Conservation (phyloP, 129 eudicot genomes). For the Helianthus annuus region HanXRQr2.0-SUNRISE NC_035434.2:165012197-165012696, state of each 20-base stretch:
- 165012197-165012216: no score
- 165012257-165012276: conserved; percentile 1
- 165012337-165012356: conserved; percentile 96
- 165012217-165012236: no score
- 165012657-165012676: not conserved
- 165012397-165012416: conserved; percentile 97
- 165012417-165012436: conserved; percentile 97
- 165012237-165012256: no score
- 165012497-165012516: conserved; percentile 91
- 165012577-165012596: conserved; percentile 81
- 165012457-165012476: conserved; percentile 87
- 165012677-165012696: not conserved
- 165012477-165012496: conserved; percentile 89
- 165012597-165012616: conserved; percentile 94
- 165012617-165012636: conserved; percentile 23
- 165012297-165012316: not conserved
- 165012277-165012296: not conserved
- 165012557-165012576: conserved; percentile 91
- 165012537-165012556: conserved; percentile 56
- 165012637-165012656: not conserved
- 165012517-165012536: conserved; percentile 53
- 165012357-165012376: conserved; percentile 69
- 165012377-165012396: conserved; percentile 95
- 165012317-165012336: conserved; percentile 49
- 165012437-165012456: conserved; percentile 99